Evolutionary conservation across 1,139 yeast genomes (phyloP), one percentile per base, ranked within the genome.

Genomic region (Geotrichum reessii): DNA sequence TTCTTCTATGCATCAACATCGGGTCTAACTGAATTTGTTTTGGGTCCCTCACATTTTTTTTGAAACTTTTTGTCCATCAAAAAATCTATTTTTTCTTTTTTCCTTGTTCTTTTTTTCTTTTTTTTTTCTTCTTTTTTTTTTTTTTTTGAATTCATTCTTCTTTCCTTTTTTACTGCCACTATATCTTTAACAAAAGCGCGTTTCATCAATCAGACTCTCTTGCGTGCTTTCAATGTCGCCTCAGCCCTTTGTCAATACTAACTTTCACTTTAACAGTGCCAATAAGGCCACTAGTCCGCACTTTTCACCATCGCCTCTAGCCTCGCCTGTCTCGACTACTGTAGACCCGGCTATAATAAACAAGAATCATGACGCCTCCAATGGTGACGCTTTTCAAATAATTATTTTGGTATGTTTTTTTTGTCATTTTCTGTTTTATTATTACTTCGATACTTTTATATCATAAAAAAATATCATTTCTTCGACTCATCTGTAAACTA

Each of bases 341-440:
- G n/a, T 24, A 47, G 27, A 24, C 19, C 24, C 50, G 4, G 21
- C 17, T n/a, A 11, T 14, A 21, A 5, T n/a, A 9, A 27, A n/a
- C 14, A 14, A 22, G 33, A 47, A 27, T 5, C 9, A 2, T 3
- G 2, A 7, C 33, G 33, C 37, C 9, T 22, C 50, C 31, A 28
- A 22, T 24, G 40, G 42, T 2, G 49, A 27, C 6, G 56, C 62
- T 6, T 59, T 59, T 40, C 62, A 59, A 42, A 60, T 59, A 7
- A 52, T 59, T 12, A 42, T 59, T 47, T 31, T 59, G 19, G 61
- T 59, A 54, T 42, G 59, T 59, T 46, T 7, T 17, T 22, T 28
- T 25, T 48, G 33, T 27, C 14, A 25, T 22, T 19, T 12, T 5
- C 17, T 28, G 12, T n/a, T 19, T 12, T 11, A 37, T 33, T 24